These are phyloP conservation scores for Colletotrichum orbiculare DNA, from an alignment of 2,329 filamentous ascomycete genomes.

Conservation along the genomic window DNA sequence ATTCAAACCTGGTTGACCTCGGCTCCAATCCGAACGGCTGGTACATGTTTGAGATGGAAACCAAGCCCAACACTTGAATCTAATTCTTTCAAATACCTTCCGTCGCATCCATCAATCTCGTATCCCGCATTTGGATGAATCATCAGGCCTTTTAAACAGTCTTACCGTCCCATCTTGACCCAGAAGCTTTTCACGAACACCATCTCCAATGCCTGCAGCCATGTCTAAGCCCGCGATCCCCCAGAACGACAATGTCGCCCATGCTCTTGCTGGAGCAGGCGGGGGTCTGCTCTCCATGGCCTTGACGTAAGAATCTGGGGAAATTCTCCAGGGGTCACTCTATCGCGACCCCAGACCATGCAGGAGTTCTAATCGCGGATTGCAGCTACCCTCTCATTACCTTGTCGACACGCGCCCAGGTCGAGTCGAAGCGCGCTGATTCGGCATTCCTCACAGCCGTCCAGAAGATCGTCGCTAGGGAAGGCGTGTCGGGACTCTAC, in stretches of 20 bases:
- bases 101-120: neutral
- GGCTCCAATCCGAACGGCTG: conserved; percentile 28
- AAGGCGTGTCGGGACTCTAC: conserved; percentile 90
- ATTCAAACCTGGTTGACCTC: conserved; percentile 36
- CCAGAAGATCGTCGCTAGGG: conserved; percentile 87
- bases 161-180: conserved; percentile 21
- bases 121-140: conserved; percentile 24
- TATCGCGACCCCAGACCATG: neutral
- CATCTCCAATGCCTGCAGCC: conserved; percentile 6
- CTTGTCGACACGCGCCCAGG: conserved; percentile 95
- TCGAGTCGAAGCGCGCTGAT: conserved; percentile 93
- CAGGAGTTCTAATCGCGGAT: conserved; percentile 25
- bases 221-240: conserved; percentile 74
- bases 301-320: conserved; percentile 73
- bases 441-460: conserved; percentile 86
- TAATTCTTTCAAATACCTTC: conserved; percentile 8
- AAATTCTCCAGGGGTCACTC: conserved; percentile 8
- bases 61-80: neutral
- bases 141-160: conserved; percentile 5
- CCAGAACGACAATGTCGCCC: conserved; percentile 96
- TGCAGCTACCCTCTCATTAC: conserved; percentile 93
- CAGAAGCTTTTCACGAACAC: conserved; percentile 20
- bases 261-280: conserved; percentile 91
- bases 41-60: conserved; percentile 31
- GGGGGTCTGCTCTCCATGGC: conserved; percentile 96